phyloP scores from a whole-genome alignment of 164 flowering plant species.

The Vitis cinerea region DNA sequence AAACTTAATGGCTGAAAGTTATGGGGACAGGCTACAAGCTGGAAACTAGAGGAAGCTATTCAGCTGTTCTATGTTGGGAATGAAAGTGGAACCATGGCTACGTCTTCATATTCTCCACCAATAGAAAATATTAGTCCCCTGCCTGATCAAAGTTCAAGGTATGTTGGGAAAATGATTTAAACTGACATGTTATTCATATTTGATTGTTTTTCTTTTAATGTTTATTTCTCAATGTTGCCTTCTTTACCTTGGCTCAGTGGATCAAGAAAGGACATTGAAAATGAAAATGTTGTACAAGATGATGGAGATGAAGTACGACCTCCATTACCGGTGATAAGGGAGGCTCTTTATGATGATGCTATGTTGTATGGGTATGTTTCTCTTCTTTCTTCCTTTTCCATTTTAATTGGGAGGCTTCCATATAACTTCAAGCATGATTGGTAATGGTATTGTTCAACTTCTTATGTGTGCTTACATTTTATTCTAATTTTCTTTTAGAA shows the following conservation, averaged over 20 bases:
- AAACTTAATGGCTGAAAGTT: conserved; percentile 4
- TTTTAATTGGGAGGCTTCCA: not conserved
- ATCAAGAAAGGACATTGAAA: conserved; percentile 18
- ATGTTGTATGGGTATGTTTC: conserved; percentile 56
- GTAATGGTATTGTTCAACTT: too few species aligned
- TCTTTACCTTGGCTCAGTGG: conserved; percentile 27
- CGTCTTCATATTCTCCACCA: conserved; percentile 39
- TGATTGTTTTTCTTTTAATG: not conserved
- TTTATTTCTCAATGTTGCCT: not conserved
- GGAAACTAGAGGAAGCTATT: conserved; percentile 97
- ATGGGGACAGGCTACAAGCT: conserved; percentile 75
- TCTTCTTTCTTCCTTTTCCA: not conserved
- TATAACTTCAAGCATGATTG: not conserved
- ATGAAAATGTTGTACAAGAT: conserved; percentile 28
- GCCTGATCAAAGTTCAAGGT: conserved; percentile 38
- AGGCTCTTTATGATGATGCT: conserved; percentile 82
- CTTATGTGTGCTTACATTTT: too few species aligned
- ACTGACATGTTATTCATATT: not conserved
- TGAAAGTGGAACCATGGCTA: conserved; percentile 49
- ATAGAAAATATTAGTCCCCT: conserved; percentile 24
- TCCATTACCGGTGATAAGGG: conserved; percentile 93
- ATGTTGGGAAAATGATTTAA: conserved; percentile 9
- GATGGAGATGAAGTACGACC: conserved; percentile 73
- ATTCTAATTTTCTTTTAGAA: too few species aligned
- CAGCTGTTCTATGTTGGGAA: conserved; percentile 79